Evolutionary conservation across 1,284 basidiomycete species (phyloP), one percentile per base, ranked within the genome.

Genomic region (Ustilago cynodontis): DNA sequence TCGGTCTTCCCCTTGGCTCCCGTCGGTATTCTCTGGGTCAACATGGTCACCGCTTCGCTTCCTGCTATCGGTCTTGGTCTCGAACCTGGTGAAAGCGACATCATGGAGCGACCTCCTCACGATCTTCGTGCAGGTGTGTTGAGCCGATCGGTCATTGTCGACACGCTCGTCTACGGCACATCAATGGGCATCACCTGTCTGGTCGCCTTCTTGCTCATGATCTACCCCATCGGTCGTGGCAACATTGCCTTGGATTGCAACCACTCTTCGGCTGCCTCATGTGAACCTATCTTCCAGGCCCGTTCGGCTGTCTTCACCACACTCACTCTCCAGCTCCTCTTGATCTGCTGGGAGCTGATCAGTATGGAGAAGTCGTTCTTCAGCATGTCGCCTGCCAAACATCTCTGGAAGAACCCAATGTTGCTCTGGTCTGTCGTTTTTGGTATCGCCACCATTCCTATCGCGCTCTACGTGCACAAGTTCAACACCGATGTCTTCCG

Each of bases 401-500:
- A 78, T 28, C 61, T 80, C 24, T 77, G 74, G 69, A 59, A 59
- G 53, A 83, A 83, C 65, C 74, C 72, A 13, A 77, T 83, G 68
- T 70, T 83, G 8, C 70, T 82, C 43, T 79, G 77, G 71, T 78
- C 71, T 26, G 82, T 81, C 33, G 55, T 83, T 14, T 63, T 80
- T 26, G 82, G 82, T 22, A 58, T 73, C 18, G 71, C 65, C 9
- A 76, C 73, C 31, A 76, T 83, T 51, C 82, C 82, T 6, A 74
- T 82, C 50, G 79, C 79, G 39, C 69, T 83, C 7, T 83, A 83
- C 71, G 69, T 81, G 49, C 82, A 81, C 57, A 65, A 64, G 37
- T 82, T 82, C 81, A 82, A 82, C 71, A 71, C 69, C 18, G 74
- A 74, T 29, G 81, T 83, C 53, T 81, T 83, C 71, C 59, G 77